Conservation (phyloP, 2,329 filamentous ascomycete species). For the Annulohypoxylon truncatum region DNA sequence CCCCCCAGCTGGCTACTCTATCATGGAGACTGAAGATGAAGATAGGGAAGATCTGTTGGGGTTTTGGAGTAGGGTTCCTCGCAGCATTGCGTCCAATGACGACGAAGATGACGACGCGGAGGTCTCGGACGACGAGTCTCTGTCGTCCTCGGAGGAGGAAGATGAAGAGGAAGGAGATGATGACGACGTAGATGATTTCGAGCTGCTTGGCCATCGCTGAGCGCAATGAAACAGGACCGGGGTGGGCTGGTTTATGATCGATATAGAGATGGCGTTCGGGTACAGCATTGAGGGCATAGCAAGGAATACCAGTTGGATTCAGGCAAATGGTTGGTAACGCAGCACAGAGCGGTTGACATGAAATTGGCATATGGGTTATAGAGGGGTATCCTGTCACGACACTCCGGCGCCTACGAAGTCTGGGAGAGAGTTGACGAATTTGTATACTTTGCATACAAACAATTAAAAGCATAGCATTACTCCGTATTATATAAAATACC, state of each 20-base stretch:
- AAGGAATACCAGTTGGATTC: conserved; percentile 40
- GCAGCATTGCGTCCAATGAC: conserved; percentile 51
- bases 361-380: conserved; percentile 35
- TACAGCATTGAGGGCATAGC: conserved; percentile 40
- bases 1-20: conserved; percentile 35
- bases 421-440: conserved; percentile 21
- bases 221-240: conserved; percentile 32
- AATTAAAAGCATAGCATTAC: conserved; percentile 9
- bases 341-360: conserved; percentile 16
- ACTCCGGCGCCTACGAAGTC: conserved; percentile 19
- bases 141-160: conserved; percentile 53
- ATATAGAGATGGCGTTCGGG: conserved; percentile 46
- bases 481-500: background rate
- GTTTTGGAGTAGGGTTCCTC: conserved; percentile 65
- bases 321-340: conserved; percentile 18
- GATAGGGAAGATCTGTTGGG: conserved; percentile 68
- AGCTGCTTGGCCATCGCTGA: conserved; percentile 50
- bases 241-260: conserved; percentile 33
- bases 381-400: conserved; percentile 5
- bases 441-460: conserved; percentile 26
- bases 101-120: conserved; percentile 51
- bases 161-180: conserved; percentile 63
- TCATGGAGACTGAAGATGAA: conserved; percentile 51
- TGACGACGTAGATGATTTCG: conserved; percentile 59
- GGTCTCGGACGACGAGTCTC: conserved; percentile 44